Conservation (phyloP, 257 asterid species). For the Solanum neorickii region DNA sequence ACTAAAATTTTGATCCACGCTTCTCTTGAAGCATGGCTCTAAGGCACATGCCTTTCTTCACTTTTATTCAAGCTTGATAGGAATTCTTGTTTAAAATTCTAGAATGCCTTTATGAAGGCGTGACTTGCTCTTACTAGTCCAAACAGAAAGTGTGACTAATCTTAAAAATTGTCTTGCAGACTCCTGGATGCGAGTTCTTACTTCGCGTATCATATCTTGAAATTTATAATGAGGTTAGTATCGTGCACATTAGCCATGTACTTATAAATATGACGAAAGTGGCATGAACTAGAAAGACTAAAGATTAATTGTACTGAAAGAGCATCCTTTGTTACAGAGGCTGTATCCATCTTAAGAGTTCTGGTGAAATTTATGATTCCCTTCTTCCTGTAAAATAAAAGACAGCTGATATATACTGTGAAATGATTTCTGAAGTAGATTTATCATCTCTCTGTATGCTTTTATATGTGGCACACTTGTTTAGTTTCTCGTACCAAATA, state of each 20-base stretch:
- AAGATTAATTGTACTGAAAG: not conserved
- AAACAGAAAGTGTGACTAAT: not conserved
- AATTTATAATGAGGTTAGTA: conserved; percentile 93
- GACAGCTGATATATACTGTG: not conserved
- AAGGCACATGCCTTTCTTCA: not conserved
- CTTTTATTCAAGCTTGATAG: not conserved
- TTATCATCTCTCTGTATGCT: not conserved
- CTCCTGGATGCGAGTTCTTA: conserved; percentile 96
- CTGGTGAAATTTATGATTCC: not conserved
- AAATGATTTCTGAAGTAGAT: not conserved
- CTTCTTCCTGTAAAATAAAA: not conserved
- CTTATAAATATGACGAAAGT: not conserved
- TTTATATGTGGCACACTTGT: not conserved
- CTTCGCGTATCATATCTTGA: conserved; percentile 97
- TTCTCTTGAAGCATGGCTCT: not conserved
- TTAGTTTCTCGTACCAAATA: not conserved
- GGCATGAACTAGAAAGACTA: not conserved
- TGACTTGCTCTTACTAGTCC: not conserved
- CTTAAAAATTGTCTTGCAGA: conserved; percentile 41
- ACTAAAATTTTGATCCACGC: not conserved
- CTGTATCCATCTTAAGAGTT: not conserved
- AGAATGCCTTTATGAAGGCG: not conserved
- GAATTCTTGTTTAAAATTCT: not conserved
- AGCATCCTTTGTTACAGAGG: not conserved
- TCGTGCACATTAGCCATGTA: not conserved